Conservation (phyloP, 2,329 filamentous ascomycete genomes). For the Fonsecaea monophora region DNA sequence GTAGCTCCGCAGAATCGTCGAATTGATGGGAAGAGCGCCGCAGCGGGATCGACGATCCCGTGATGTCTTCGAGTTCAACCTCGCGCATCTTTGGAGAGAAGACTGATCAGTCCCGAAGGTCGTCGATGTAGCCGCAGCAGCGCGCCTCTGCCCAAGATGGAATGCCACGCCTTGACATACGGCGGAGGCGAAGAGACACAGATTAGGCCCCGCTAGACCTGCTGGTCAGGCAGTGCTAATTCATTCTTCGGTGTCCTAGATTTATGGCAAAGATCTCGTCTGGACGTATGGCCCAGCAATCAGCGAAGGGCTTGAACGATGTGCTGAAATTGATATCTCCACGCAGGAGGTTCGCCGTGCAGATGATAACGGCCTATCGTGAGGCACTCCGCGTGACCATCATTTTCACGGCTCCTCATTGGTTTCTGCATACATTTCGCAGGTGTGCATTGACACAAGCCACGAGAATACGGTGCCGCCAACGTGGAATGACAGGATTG, state of each 20-base stretch:
- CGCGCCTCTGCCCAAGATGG: background rate
- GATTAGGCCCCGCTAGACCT: background rate
- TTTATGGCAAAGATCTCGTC: background rate
- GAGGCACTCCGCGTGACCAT: background rate
- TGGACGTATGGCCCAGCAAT: background rate
- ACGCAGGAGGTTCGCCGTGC: background rate
- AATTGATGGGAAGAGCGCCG: background rate
- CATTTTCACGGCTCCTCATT: background rate
- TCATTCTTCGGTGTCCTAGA: background rate
- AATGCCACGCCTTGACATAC: background rate
- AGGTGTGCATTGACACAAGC: background rate
- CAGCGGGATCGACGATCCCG: background rate
- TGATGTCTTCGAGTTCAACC: background rate
- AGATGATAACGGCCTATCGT: background rate
- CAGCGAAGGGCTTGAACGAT: background rate
- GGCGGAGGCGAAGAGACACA: background rate
- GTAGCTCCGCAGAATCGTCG: background rate
- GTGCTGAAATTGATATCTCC: background rate
- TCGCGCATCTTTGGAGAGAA: background rate
- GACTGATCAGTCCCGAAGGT: background rate
- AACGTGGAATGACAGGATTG: background rate
- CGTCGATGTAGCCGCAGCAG: background rate
- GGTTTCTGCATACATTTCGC: background rate
- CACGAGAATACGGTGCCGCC: background rate
- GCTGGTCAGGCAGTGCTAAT: background rate